A percentile compares a stretch with the other conserved stretches of the same genome.
These are phyloP conservation scores for Helminthosporium solani DNA, from an alignment of 2,329 filamentous ascomycete species.

Conservation along the genomic window DNA sequence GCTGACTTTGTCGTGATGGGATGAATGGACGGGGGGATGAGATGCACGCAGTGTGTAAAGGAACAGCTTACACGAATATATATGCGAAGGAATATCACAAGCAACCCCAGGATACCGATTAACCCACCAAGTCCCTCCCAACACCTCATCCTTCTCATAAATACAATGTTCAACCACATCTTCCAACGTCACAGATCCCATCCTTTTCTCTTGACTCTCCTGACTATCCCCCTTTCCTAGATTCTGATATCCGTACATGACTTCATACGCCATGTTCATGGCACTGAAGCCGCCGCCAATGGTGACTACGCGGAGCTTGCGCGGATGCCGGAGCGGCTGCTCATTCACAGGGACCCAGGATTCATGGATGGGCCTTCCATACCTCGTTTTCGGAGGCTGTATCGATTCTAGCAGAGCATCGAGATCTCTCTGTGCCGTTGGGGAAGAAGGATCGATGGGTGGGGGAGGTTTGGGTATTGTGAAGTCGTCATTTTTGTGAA, in stretches of 20 bases:
- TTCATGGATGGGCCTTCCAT: constrained; percentile 18
- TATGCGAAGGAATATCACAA: constrained; percentile 27
- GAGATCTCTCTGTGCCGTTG: constrained; percentile 6
- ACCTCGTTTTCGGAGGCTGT: constrained; percentile 16
- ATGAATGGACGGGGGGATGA: too few species aligned
- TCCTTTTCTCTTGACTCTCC: too few species aligned
- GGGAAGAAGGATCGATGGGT: constrained; percentile 2
- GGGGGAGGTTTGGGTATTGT: neutral
- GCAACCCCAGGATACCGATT: constrained; percentile 45
- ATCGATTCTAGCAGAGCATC: constrained; percentile 3
- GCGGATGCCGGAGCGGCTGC: constrained; percentile 29
- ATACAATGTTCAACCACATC: constrained; percentile 40
- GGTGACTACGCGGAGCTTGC: constrained; percentile 23
- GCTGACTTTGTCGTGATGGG: too few species aligned
- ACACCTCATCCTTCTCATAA: constrained; percentile 39
- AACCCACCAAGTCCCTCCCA: constrained; percentile 43
- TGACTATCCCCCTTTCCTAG: too few species aligned
- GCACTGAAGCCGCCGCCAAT: constrained; percentile 41
- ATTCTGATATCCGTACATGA: constrained; percentile 30
- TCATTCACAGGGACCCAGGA: constrained; percentile 37
- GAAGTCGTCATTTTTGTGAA: too few species aligned
- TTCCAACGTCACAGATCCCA: constrained; percentile 10
- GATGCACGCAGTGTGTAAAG: too few species aligned
- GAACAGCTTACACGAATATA: constrained; percentile 31
- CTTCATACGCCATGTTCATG: constrained; percentile 44